Evolutionary conservation across 2,329 filamentous ascomycete genomes (phyloP).

Genomic region (Calycina herbarum): DNA sequence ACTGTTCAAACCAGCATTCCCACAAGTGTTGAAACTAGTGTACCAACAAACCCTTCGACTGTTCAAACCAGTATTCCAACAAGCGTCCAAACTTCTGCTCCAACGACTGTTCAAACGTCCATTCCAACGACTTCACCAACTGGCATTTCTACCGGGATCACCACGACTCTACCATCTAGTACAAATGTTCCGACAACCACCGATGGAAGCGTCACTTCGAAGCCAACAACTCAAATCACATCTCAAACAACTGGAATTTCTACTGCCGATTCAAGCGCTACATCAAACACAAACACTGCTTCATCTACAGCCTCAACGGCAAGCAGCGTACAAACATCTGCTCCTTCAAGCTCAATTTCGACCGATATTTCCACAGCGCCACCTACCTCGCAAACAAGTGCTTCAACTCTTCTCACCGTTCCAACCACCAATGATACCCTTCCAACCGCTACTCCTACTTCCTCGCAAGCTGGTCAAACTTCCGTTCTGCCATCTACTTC

Average conservation of each 20-base stretch:
- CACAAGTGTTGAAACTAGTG: not conserved
- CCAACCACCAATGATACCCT: slow-evolving; percentile 17
- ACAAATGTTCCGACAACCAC: too few species aligned
- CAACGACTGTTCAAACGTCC: not conserved
- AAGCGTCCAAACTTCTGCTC: not conserved
- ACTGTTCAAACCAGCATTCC: not conserved
- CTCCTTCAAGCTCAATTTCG: not conserved
- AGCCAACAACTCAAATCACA: not conserved
- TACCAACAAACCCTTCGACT: not conserved
- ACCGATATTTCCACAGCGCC: not conserved
- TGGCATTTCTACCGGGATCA: not conserved
- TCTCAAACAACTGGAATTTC: not conserved
- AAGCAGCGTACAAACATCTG: not conserved
- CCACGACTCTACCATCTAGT: too few species aligned
- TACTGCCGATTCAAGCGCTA: not conserved
- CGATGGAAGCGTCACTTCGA: not conserved
- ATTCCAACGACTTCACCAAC: not conserved
- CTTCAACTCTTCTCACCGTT: not conserved
- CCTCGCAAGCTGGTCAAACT: slow-evolving; percentile 9
- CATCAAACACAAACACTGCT: not conserved
- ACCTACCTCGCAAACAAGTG: not conserved
- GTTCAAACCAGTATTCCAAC: not conserved
- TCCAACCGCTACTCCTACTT: slow-evolving; percentile 10
- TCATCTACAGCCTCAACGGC: not conserved
- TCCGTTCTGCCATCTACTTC: slow-evolving; percentile 2